Evolutionary conservation across 768 basidiomycete species (phyloP).

Genomic region (Kwoniella heveanensis): DNA sequence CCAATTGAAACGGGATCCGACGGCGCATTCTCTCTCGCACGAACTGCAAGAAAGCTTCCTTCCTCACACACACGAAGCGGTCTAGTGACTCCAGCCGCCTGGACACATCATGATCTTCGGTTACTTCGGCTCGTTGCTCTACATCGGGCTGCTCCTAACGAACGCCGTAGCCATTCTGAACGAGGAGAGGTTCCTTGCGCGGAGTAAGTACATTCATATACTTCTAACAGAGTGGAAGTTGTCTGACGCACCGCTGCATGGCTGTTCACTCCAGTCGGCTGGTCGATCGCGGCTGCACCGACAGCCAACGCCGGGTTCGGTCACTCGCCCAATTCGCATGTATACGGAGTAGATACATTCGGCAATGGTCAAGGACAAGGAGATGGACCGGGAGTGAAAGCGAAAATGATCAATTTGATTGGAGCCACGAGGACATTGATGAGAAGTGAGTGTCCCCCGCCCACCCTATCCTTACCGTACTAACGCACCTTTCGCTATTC

Average conservation of each 20-base stretch:
- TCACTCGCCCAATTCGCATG: conserved; percentile 38
- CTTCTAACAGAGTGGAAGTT: too few relatives aligned
- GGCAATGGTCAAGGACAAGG: conserved; percentile 29
- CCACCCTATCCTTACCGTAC: too few relatives aligned
- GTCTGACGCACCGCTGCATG: background rate
- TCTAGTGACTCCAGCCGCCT: too few relatives aligned
- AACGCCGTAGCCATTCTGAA: conserved; percentile 94
- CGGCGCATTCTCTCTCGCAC: too few relatives aligned
- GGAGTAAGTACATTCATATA: conserved; percentile 81
- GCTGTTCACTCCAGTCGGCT: conserved; percentile 69
- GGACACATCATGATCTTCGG: conserved; percentile 49
- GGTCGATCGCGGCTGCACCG: conserved; percentile 61
- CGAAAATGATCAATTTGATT: conserved; percentile 85
- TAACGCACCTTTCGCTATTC: too few relatives aligned
- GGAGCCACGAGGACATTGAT: conserved; percentile 93
- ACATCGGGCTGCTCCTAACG: conserved; percentile 81
- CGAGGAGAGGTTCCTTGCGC: conserved; percentile 92
- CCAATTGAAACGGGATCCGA: too few relatives aligned
- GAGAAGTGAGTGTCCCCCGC: conserved; percentile 94
- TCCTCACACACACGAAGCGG: too few relatives aligned
- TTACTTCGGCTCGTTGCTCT: conserved; percentile 63
- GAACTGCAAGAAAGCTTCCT: too few relatives aligned
- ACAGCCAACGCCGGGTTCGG: conserved; percentile 51
- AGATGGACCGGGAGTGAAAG: conserved; percentile 72
- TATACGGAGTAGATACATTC: conserved; percentile 43